phyloP scores from a whole-genome alignment of 352 stramenopile genomes.

The Thraustochytrium striatum region DNA sequence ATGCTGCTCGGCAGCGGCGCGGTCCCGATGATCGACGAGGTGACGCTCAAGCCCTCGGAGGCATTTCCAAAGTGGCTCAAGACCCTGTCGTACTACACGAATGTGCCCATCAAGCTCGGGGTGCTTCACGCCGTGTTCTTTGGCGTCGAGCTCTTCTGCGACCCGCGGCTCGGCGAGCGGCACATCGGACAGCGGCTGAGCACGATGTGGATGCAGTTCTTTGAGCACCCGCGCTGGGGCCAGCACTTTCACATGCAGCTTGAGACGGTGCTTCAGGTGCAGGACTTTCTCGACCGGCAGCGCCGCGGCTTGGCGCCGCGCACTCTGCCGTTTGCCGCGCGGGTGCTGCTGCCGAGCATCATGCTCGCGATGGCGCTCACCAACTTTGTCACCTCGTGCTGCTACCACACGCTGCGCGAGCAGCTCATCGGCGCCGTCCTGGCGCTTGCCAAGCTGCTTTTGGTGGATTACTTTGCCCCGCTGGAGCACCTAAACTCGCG shows the following conservation, averaged over 20 bases:
- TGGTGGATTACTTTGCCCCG: too few relatives aligned
- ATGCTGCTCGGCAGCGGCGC: neutral
- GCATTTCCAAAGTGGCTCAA: slow-evolving; percentile 11
- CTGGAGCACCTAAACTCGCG: slow-evolving; percentile 20
- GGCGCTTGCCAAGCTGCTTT: slow-evolving; percentile 20
- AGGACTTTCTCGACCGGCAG: slow-evolving; percentile 26
- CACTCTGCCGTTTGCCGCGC: neutral
- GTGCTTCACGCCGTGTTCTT: slow-evolving; percentile 42
- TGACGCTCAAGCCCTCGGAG: slow-evolving; percentile 40
- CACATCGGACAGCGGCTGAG: slow-evolving; percentile 45
- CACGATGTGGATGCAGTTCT: slow-evolving; percentile 46
- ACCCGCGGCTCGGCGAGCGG: neutral
- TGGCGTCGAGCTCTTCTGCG: slow-evolving; percentile 4
- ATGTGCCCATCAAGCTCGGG: slow-evolving; percentile 47
- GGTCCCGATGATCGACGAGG: slow-evolving; percentile 28
- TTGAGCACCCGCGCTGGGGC: slow-evolving; percentile 43
- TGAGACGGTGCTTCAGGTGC: slow-evolving; percentile 23
- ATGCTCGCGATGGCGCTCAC: slow-evolving; percentile 8
- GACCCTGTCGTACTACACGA: slow-evolving; percentile 43
- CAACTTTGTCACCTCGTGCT: slow-evolving; percentile 40
- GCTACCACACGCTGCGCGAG: slow-evolving; percentile 37
- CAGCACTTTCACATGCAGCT: slow-evolving; percentile 51
- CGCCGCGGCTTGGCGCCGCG: neutral
- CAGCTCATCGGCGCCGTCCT: slow-evolving; percentile 35
- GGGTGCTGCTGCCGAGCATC: neutral